Evolutionary conservation across 805 yeast species (phyloP).

Genomic region (Komagataella populi): DNA sequence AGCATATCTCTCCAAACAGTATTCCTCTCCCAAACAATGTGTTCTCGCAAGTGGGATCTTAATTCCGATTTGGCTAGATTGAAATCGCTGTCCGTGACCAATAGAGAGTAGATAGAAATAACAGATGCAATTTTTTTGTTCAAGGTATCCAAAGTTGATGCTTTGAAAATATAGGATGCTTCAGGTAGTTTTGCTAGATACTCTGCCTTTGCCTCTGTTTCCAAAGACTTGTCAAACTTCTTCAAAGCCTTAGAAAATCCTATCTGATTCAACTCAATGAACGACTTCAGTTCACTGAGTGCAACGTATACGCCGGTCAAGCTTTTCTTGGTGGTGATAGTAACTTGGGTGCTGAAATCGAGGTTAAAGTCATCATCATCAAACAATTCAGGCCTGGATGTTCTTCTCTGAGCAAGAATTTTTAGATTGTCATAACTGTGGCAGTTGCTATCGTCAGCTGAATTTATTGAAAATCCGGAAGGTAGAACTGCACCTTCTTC

Average conservation of each 20-base stretch:
- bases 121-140: slow-evolving; percentile 34
- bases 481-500: background rate
- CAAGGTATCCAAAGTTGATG: slow-evolving; percentile 30
- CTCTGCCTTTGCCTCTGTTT: slow-evolving; percentile 41
- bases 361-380: slow-evolving; percentile 23
- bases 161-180: slow-evolving; percentile 44
- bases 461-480: background rate
- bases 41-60: slow-evolving; percentile 60
- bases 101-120: slow-evolving; percentile 24
- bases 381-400: slow-evolving; percentile 10
- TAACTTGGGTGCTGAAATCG: slow-evolving; percentile 31
- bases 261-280: slow-evolving; percentile 68
- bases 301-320: slow-evolving; percentile 54
- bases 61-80: slow-evolving; percentile 30
- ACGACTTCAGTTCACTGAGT: slow-evolving; percentile 74
- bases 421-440: background rate
- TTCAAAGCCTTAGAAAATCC: slow-evolving; percentile 86
- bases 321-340: slow-evolving; percentile 55
- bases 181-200: slow-evolving; percentile 37
- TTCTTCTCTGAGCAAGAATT: background rate
- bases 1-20: slow-evolving; percentile 97
- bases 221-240: slow-evolving; percentile 79
- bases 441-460: background rate
- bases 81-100: slow-evolving; percentile 22
- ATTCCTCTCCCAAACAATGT: slow-evolving; percentile 93